phyloP scores from a whole-genome alignment of 257 asterid genomes.

The Lycium barbarum region DNA sequence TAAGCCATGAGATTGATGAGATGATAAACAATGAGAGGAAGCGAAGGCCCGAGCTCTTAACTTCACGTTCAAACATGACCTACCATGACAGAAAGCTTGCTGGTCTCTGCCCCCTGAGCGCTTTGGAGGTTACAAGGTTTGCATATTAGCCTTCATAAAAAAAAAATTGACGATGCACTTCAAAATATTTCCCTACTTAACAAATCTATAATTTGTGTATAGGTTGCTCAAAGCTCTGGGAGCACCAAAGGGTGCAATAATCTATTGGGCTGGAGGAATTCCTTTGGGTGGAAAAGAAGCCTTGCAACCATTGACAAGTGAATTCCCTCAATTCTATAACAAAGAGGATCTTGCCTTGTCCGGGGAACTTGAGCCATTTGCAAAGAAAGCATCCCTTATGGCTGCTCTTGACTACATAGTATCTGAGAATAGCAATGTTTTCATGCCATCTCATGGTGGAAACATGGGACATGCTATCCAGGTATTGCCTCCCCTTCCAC shows the following conservation, averaged over 20 bases:
- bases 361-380: conserved; percentile 83
- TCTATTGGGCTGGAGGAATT: conserved; percentile 93
- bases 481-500: conserved; percentile 48
- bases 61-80: conserved; percentile 87
- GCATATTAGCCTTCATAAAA: neutral
- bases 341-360: conserved; percentile 84
- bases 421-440: conserved; percentile 81
- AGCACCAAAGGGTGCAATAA: conserved; percentile 73
- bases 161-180: neutral
- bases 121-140: conserved; percentile 77
- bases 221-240: conserved; percentile 93
- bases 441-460: conserved; percentile 99
- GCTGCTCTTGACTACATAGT: conserved; percentile 93
- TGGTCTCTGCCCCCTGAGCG: conserved; percentile 86
- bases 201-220: neutral
- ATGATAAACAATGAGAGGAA: conserved; percentile 78
- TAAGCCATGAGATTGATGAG: conserved; percentile 59
- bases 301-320: conserved; percentile 64
- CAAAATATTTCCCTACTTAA: neutral
- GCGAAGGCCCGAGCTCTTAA: conserved; percentile 65
- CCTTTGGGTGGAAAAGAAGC: conserved; percentile 92
- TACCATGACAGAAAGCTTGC: conserved; percentile 81
- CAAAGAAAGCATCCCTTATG: conserved; percentile 72
- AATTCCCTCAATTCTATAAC: conserved; percentile 77
- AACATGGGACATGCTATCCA: conserved; percentile 96